Evolutionary conservation across 371 early-diverging fungal species (phyloP).

Genomic region (Blyttiomyces sp.): DNA sequence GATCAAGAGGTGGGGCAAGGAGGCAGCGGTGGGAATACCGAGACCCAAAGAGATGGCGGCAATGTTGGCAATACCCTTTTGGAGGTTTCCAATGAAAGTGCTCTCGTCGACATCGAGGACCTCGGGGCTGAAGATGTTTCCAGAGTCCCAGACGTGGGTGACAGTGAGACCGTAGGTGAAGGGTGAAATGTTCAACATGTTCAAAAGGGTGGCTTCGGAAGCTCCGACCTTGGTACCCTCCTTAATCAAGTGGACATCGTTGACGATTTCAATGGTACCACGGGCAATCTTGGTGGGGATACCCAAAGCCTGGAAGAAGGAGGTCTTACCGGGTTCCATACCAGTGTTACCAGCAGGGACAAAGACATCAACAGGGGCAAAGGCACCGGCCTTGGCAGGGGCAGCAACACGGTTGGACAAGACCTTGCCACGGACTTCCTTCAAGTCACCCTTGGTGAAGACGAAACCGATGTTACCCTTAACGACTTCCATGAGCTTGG

Average conservation of each 20-base stretch:
- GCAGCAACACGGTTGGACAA: slow-evolving; percentile 93
- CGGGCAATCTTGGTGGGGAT: slow-evolving; percentile 99
- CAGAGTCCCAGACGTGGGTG: slow-evolving; percentile 90
- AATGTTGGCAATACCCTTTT: slow-evolving; percentile 79
- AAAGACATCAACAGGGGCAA: slow-evolving; percentile 95
- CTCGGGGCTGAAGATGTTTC: slow-evolving; percentile 84
- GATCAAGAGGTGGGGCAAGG: slow-evolving; percentile 96
- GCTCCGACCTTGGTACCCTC: slow-evolving; percentile 95
- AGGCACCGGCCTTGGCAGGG: slow-evolving; percentile 97
- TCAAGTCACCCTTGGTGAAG: slow-evolving; percentile 98
- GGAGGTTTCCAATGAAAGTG: slow-evolving; percentile 74
- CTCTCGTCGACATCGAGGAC: slow-evolving; percentile 94
- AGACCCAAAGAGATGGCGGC: slow-evolving; percentile 94
- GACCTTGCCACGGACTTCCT: slow-evolving; percentile 91
- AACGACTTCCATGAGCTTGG: slow-evolving; percentile 81
- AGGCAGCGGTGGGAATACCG: slow-evolving; percentile 92
- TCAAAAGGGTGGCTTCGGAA: slow-evolving; percentile 98
- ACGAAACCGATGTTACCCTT: slow-evolving; percentile 98
- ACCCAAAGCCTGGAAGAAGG: slow-evolving; percentile 99
- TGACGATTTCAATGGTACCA: slow-evolving; percentile 99
- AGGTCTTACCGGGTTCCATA: slow-evolving; percentile 99
- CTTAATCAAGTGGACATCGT: slow-evolving; percentile 90
- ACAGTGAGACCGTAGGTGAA: slow-evolving; percentile 99
- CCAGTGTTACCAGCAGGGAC: slow-evolving; percentile 99
- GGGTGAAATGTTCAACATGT: slow-evolving; percentile 99